Percentiles rank a stretch among this genome's conserved stretches.
Evolutionary conservation across 106 monocot species (phyloP).

Genomic region (Dioscorea zingiberensis): DNA sequence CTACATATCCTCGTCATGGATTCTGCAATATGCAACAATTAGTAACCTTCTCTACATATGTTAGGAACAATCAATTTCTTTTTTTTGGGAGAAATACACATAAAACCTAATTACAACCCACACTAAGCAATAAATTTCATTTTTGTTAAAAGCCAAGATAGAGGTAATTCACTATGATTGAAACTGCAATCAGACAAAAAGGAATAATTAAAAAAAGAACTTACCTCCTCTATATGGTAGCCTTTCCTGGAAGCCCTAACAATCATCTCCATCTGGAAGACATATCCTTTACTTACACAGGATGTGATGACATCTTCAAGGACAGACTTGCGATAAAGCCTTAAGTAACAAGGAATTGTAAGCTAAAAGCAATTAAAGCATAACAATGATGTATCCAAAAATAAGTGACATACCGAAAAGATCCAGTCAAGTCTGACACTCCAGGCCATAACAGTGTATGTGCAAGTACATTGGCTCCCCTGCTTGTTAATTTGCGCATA

Average conservation of each 20-base stretch:
- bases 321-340: slow-evolving; percentile 72
- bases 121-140: neutral
- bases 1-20: no score
- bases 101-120: neutral
- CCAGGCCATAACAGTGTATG: slow-evolving; percentile 95
- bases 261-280: slow-evolving; percentile 99
- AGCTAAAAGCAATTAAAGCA: neutral
- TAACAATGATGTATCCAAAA: neutral
- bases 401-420: slow-evolving; percentile 56
- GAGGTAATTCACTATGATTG: neutral
- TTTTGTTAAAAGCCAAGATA: neutral
- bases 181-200: neutral
- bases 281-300: slow-evolving; percentile 96
- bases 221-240: slow-evolving; percentile 90
- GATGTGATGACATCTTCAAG: slow-evolving; percentile 94
- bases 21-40: neutral
- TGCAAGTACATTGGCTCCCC: slow-evolving; percentile 98
- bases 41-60: neutral
- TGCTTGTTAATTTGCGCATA: slow-evolving; percentile 93
- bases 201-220: neutral
- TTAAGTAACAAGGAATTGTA: slow-evolving; percentile 15
- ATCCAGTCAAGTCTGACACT: slow-evolving; percentile 96
- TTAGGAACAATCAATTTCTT: neutral
- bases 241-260: slow-evolving; percentile 94
- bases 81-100: neutral